Evolutionary conservation across 345 rosid genomes (phyloP), one percentile per base, ranked within the genome.

Genomic region (Cardamine chenopodiifolia): DNA sequence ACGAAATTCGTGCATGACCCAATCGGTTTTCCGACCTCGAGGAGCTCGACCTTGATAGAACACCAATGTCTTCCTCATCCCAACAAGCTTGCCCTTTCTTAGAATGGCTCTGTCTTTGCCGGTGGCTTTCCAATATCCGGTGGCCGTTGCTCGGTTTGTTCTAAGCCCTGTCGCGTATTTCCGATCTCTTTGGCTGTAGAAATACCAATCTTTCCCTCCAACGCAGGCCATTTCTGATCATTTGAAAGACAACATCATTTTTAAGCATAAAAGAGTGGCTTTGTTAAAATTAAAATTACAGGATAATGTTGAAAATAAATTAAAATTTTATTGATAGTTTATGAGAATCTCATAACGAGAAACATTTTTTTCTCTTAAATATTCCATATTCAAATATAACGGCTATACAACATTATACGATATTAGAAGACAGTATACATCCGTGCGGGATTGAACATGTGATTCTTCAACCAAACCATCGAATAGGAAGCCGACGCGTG

Each of bases 1-100:
- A 31, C 97, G 83, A 66, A 90, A 93, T 49, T 94, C 98, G 65
- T 94, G 98, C 98, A 94, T 89, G 57, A 94, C 95, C 97, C 98
- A 94, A 18, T 83, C 85, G 20, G 89, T 81, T 75, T 89, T 94
- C 7, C 70, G 78, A 23, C 98, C 98, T 73, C 81, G 90, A 8
- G 98, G 98, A 62, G 98, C 98, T 80, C 98, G 83, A 5, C 98
- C 98, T 78, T 86, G 81, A 74, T 94, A 94, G 70, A 94, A 94
- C 32, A 94, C 98, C 66, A 94, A 55, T 15, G 98, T 94, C 79
- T 94, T 94, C 55, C 98, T 86, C 98, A 88, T 87, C 42, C 98
- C 98, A 34, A 91, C 96, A 54, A 89, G 82, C 54, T 69, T 82
- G 28, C 86, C 85, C 53, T 87, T 84, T 5, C 87, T 78, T 17